These are phyloP conservation scores for Rhizodiscina lignyota DNA, from an alignment of 495 filamentous ascomycete species.

Conservation along the genomic window DNA sequence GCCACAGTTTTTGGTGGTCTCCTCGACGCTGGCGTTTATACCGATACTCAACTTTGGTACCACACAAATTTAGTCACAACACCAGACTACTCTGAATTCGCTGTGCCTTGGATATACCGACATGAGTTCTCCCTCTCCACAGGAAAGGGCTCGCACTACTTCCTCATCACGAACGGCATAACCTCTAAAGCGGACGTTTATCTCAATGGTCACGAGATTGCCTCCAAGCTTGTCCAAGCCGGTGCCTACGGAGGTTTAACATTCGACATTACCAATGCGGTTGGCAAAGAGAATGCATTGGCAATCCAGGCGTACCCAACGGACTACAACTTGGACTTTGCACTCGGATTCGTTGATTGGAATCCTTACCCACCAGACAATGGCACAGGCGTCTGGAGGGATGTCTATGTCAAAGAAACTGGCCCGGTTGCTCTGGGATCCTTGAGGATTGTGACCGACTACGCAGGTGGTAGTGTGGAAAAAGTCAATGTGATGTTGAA, in stretches of 20 bases:
- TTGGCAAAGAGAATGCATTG: constrained; percentile 29
- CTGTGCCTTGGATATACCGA: constrained; percentile 45
- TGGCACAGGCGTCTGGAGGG: constrained; percentile 44
- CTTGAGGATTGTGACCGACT: constrained; percentile 29
- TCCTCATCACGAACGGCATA: constrained; percentile 41
- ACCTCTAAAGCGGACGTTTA: constrained; percentile 44
- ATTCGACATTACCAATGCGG: constrained; percentile 33
- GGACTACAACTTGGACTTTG: constrained; percentile 40
- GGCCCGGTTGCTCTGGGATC: constrained; percentile 34
- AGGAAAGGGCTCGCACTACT: constrained; percentile 26
- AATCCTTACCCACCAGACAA: constrained; percentile 45
- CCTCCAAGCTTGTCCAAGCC: constrained; percentile 27
- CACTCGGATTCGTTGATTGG: constrained; percentile 47
- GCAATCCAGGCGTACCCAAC: constrained; percentile 39
- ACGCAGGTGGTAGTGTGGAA: constrained; percentile 8
- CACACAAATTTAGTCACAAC: too few species aligned
- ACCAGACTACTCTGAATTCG: constrained; percentile 30
- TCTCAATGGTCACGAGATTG: constrained; percentile 39
- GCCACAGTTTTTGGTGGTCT: too few species aligned
- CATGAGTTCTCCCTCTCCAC: constrained; percentile 31
- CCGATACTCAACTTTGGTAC: too few species aligned
- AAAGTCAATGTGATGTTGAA: constrained; percentile 28
- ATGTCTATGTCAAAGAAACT: constrained; percentile 41
- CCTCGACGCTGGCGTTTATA: too few species aligned
- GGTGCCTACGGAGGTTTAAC: constrained; percentile 39